A percentile compares a stretch with the other conserved stretches of the same genome.
Conservation (phyloP, 2,329 filamentous ascomycete genomes). For the Sordariomycetes sp. region DNA sequence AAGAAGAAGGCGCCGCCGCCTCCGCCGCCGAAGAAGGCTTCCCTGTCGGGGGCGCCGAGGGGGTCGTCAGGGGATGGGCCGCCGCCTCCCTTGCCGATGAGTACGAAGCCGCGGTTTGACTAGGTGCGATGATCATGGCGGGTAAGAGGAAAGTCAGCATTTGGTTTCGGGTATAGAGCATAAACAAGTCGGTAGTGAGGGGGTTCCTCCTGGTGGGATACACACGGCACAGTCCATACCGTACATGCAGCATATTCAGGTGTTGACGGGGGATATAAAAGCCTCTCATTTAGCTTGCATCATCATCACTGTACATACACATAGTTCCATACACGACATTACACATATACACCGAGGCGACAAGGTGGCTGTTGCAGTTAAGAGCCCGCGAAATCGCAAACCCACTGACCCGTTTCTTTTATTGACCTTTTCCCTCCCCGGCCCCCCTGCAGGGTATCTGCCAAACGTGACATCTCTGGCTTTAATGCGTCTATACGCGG, state of each 20-base stretch:
- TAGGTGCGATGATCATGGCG: not conserved
- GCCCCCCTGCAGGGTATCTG: not conserved
- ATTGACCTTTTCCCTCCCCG: not conserved
- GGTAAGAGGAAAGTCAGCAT: not conserved
- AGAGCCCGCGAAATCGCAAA: not conserved
- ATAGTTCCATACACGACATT: not conserved
- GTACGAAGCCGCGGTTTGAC: constrained; percentile 30
- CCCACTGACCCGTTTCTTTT: not conserved
- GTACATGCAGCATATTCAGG: not conserved
- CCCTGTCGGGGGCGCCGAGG: not conserved
- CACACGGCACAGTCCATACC: not conserved
- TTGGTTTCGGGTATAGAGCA: not conserved
- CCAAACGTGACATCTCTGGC: not conserved
- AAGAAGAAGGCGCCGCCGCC: constrained; percentile 42
- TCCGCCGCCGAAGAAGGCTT: constrained; percentile 37
- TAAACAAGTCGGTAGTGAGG: not conserved
- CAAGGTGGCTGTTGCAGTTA: not conserved
- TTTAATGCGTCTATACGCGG: not conserved
- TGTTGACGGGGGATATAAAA: not conserved
- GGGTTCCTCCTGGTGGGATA: not conserved
- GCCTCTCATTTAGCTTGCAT: not conserved
- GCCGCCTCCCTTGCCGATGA: constrained; percentile 39
- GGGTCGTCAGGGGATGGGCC: constrained; percentile 19
- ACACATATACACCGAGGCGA: not conserved
- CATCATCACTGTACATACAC: not conserved